Evolutionary conservation across 1,139 yeast genomes (phyloP), one percentile per base, ranked within the genome.

Genomic region (Sugiyamaella japonica): DNA sequence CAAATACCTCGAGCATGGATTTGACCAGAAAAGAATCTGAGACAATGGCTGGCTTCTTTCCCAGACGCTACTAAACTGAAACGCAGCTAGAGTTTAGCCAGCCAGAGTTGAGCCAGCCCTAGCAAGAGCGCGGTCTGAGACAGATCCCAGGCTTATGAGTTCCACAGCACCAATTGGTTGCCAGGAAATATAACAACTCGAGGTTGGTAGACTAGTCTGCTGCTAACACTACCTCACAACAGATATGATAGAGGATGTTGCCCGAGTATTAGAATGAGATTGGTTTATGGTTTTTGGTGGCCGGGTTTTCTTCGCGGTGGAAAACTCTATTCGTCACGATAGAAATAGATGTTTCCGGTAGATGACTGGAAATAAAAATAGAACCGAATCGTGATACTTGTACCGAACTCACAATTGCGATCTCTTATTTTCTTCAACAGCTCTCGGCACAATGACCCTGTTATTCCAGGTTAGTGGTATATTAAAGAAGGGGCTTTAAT

Each of bases 1-100:
- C 51, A 31, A 40, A n/a, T 13, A 40, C 38, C 15, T 48, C 42
- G 13, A 45, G 46, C 51, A 48, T 48, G 13, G 46, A 29, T 2
- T 28, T 9, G 23, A 23, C 29, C 25, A 20, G n/a, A n/a, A 20
- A n/a, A 16, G n/a, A 16, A 29, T 13, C 32, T 39, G 31, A 40
- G 45, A 40, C 28, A 47, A 7, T 34, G 48, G 40, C 16, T n/a
- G 13, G 31, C 20, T 32, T 28, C 40, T 29, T 17, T 15, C 16
- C 7, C 7, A 39, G 16, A 29, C 8, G 34, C n/a, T 29, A 29
- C 10, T 29, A 29, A 29, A 29, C 34, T 29, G 34, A 29, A 29
- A 29, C 34, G 34, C 34, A 29, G 7, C 10, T 29, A 29, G 7
- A 12, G 34, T 29, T 34, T 13, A 16, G 17, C 16, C 16, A 13